Percentiles rank a stretch among this genome's conserved stretches.
Conservation (phyloP, 768 basidiomycete genomes). For the Pisolithus tinctorius region DNA sequence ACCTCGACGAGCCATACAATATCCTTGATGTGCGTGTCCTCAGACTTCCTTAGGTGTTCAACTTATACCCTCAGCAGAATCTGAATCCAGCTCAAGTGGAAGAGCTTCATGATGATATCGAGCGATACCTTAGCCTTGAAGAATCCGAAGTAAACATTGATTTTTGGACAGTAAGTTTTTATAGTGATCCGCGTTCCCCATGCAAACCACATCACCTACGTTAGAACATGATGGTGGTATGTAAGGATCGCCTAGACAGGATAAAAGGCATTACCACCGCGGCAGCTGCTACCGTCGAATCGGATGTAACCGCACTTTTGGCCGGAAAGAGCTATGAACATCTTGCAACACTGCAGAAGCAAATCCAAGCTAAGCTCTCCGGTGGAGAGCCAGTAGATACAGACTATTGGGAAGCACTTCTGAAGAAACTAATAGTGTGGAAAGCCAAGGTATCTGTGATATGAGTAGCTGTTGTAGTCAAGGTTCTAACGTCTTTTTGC, state of each 20-base stretch:
- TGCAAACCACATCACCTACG: constrained; percentile 1
- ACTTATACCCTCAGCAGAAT: constrained; percentile 44
- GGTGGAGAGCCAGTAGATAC: constrained; percentile 94
- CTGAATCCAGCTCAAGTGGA: constrained; percentile 82
- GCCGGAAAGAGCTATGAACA: constrained; percentile 84
- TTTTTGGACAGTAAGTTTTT: constrained; percentile 83
- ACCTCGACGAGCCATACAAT: constrained; percentile 96
- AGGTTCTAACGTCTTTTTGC: constrained; percentile 5
- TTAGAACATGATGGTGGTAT: constrained; percentile 96
- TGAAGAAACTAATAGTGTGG: constrained; percentile 92
- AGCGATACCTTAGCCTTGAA: constrained; percentile 85
- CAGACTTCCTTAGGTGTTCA: background rate
- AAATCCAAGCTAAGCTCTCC: constrained; percentile 80
- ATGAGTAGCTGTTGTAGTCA: background rate
- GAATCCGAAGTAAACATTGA: constrained; percentile 81
- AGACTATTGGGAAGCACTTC: constrained; percentile 94
- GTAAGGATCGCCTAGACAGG: constrained; percentile 81
- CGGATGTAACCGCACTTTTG: constrained; percentile 75
- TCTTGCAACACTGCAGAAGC: constrained; percentile 72
- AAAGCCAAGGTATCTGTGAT: constrained; percentile 74
- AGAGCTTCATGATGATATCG: constrained; percentile 92
- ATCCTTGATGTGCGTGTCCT: constrained; percentile 77
- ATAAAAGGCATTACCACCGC: constrained; percentile 66
- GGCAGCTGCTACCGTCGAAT: constrained; percentile 74
- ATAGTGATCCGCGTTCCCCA: background rate